phyloP scores from a whole-genome alignment of 2,329 filamentous ascomycete genomes.

The Clonostachys rhizophaga region DNA sequence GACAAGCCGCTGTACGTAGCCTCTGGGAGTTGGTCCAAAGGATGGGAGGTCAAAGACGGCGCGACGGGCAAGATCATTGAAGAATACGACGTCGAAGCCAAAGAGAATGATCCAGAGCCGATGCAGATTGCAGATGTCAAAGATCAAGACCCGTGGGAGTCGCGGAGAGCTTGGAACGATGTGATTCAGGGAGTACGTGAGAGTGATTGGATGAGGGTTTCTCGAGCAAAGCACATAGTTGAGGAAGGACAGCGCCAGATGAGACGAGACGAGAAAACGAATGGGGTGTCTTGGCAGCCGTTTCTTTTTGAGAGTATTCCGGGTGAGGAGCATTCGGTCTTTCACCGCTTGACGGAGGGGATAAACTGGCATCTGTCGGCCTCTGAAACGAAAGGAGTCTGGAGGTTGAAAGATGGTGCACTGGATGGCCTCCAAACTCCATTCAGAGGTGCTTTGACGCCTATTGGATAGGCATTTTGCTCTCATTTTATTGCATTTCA shows the following conservation, averaged over 20 bases:
- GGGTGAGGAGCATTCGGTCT: slow-evolving; percentile 18
- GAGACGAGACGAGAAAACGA: slow-evolving; percentile 56
- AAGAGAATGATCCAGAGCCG: not conserved
- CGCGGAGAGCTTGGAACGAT: slow-evolving; percentile 72
- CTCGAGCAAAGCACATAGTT: slow-evolving; percentile 70
- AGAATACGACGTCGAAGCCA: not conserved
- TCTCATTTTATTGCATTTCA: no score
- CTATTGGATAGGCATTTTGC: no score
- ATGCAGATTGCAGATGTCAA: slow-evolving; percentile 33
- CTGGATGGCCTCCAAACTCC: no score
- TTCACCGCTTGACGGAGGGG: slow-evolving; percentile 20
- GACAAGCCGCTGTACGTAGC: slow-evolving; percentile 7
- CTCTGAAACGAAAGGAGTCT: slow-evolving; percentile 30
- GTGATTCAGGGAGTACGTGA: slow-evolving; percentile 69
- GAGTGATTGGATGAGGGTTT: slow-evolving; percentile 70
- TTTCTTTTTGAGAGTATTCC: slow-evolving; percentile 21
- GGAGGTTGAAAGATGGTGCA: slow-evolving; percentile 19
- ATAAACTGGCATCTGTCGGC: slow-evolving; percentile 18
- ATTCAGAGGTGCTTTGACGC: no score
- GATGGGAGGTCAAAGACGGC: slow-evolving; percentile 3
- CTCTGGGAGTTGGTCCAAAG: slow-evolving; percentile 9
- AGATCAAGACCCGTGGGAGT: slow-evolving; percentile 75
- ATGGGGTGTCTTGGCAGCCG: slow-evolving; percentile 32
- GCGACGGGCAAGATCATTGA: not conserved
- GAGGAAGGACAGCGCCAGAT: slow-evolving; percentile 78